Evolutionary conservation across 306 rosid genomes (phyloP).

Genomic region (Vachellia pachyceras): DNA sequence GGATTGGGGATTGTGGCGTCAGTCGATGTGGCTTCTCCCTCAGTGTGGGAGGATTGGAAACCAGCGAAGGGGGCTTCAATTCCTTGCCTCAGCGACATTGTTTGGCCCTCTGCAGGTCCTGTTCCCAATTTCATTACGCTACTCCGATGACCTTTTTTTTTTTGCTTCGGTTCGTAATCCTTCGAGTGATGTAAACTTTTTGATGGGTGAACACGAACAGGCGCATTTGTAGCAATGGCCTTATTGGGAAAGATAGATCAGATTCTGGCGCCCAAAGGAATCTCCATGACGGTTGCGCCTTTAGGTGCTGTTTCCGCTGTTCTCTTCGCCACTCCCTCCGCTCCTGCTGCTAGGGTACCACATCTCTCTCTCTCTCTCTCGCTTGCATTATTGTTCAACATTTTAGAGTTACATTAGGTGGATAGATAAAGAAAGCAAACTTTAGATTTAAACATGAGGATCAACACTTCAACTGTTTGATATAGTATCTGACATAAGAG

Average conservation of each 20-base stretch:
- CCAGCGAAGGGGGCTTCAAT: conserved; percentile 61
- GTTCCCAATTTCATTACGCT: too few relatives aligned
- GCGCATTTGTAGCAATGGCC: conserved; percentile 96
- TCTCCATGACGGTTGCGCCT: conserved; percentile 86
- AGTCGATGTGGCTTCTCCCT: conserved; percentile 55
- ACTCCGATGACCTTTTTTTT: too few relatives aligned
- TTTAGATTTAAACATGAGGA: not conserved
- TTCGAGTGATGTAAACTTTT: not conserved
- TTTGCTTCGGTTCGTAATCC: not conserved
- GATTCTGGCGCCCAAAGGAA: conserved; percentile 74
- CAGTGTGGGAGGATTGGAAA: conserved; percentile 73
- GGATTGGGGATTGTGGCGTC: conserved; percentile 54
- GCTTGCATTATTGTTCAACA: not conserved
- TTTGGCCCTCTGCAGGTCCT: conserved; percentile 94
- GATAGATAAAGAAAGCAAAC: not conserved
- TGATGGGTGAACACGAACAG: conserved; percentile 41
- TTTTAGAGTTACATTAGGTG: not conserved
- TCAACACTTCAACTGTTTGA: not conserved
- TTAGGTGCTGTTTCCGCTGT: conserved; percentile 89
- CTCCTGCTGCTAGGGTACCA: conserved; percentile 84
- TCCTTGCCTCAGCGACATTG: conserved; percentile 80
- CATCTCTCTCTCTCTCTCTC: not conserved
- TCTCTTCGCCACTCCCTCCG: conserved; percentile 75
- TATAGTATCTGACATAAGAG: not conserved
- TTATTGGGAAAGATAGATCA: conserved; percentile 85